Base-by-base conservation (phyloP, 2,329 filamentous ascomycete species). In the Akanthomyces lecanii region DNA sequence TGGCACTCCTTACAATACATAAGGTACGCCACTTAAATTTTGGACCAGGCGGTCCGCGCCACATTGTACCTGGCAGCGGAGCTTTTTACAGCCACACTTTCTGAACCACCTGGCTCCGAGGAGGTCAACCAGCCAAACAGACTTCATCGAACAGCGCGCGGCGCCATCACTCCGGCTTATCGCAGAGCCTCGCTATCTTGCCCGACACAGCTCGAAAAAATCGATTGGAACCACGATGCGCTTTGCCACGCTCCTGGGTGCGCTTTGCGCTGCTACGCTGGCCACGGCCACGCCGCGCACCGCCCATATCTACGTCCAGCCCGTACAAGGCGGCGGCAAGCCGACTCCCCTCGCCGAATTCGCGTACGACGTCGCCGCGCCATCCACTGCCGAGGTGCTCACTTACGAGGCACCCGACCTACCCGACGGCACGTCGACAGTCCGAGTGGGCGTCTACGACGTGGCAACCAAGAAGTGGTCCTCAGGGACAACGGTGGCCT, bases 401-500 rank as follows among this genome's bases (percentile, higher is more conserved):
- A 78, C 79, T 36, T 89, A 85, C 75, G 82, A 87, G 65, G 78
- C 81, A 1, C 85, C 85, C 47, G 81, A 84, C 52, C 71, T 85
- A 10, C 75, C 78, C 23, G 75, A 78, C 4, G 73, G 75, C 7
- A 71, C 77, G 5, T 68, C 71, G n/a, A 79, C 85, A 11, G 77
- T 88, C 58, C 83, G 85, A 65, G 74, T 88, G 55, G 86, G 86
- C 45, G 70, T 84, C 65, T 88, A 82, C 74, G 81, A 87, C 72
- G 66, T 76, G 25, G 70, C 75, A 28, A 68, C 78, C 12, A 68
- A 71, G 54, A 65, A 67, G 48, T 88, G 85, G 85, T 72, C 75
- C 38, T 82, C 81, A 30, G 81, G 83, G 30, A 84, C 83, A 5
- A 82, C 84, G 8, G 80, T 85, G 16, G 79, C 82, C 33, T 81